Conservation (phyloP, 352 stramenopile genomes). For the Pythium biforme region DNA sequence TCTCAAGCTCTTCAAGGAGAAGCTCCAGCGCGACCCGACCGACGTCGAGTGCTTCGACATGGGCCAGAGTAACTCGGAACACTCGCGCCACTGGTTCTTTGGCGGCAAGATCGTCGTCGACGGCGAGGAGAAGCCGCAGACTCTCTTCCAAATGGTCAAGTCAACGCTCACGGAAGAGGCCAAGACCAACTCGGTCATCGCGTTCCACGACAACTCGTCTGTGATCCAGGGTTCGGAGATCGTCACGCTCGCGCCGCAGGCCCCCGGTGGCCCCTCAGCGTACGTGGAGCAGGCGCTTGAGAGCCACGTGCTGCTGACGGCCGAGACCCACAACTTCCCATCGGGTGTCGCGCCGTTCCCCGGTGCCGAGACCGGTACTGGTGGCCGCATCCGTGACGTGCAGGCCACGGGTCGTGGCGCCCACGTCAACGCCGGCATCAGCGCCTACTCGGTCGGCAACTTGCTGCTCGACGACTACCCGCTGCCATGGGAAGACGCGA, state of each 20-base stretch:
- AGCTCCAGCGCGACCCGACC: slow-evolving; percentile 96
- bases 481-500: slow-evolving; percentile 95
- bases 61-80: slow-evolving; percentile 98
- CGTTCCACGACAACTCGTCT: slow-evolving; percentile 99
- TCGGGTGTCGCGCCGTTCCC: slow-evolving; percentile 95
- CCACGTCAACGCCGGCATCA: slow-evolving; percentile 93
- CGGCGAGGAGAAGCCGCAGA: slow-evolving; percentile 94
- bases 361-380: slow-evolving; percentile 96
- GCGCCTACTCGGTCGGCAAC: slow-evolving; percentile 92
- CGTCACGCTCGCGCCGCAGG: slow-evolving; percentile 72
- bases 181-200: slow-evolving; percentile 96
- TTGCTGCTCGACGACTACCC: slow-evolving; percentile 95
- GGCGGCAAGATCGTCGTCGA: slow-evolving; percentile 98
- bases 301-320: slow-evolving; percentile 96
- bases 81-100: slow-evolving; percentile 99
- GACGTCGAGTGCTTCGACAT: slow-evolving; percentile 99
- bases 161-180: slow-evolving; percentile 90
- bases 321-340: slow-evolving; percentile 99
- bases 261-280: slow-evolving; percentile 59
- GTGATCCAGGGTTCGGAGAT: slow-evolving; percentile 94
- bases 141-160: slow-evolving; percentile 99
- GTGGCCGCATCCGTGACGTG: slow-evolving; percentile 97
- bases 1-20: slow-evolving; percentile 96
- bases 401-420: slow-evolving; percentile 97
- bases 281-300: slow-evolving; percentile 71